These are phyloP conservation scores for Ordospora pajunii DNA, from an alignment of 371 early-diverging fungal genomes.

Conservation along the genomic window DNA sequence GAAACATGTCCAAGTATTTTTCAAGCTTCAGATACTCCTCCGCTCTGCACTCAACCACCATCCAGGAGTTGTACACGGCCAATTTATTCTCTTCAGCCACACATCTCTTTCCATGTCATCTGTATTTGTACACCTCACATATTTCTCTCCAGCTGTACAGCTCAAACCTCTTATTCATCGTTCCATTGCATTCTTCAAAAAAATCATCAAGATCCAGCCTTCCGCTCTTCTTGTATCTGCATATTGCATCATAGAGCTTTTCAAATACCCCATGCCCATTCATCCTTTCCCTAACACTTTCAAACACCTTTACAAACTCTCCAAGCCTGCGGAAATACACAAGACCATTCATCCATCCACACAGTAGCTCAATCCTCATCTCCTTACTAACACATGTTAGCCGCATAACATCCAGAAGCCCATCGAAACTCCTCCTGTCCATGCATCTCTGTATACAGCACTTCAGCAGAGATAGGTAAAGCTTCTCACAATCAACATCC, in stretches of 20 bases:
- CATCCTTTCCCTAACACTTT: neutral
- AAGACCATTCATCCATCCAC: conserved; percentile 15
- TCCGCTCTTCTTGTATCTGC: neutral
- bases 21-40: conserved; percentile 50
- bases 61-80: neutral
- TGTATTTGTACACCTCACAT: neutral
- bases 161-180: neutral
- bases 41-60: conserved; percentile 51
- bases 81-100: neutral
- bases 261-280: neutral
- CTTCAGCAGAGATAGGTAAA: neutral
- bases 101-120: neutral
- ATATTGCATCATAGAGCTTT: neutral
- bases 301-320: conserved; percentile 17
- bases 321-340: conserved; percentile 5
- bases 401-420: neutral
- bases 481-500: neutral
- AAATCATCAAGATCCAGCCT: neutral
- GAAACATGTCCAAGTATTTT: conserved; percentile 35
- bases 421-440: neutral
- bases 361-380: neutral
- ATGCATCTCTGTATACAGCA: neutral
- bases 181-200: neutral
- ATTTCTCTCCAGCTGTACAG: neutral
- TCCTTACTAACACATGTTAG: neutral